Conservation (phyloP, 2,329 filamentous ascomycete genomes). For the Trichoderma cornu-damae region DNA sequence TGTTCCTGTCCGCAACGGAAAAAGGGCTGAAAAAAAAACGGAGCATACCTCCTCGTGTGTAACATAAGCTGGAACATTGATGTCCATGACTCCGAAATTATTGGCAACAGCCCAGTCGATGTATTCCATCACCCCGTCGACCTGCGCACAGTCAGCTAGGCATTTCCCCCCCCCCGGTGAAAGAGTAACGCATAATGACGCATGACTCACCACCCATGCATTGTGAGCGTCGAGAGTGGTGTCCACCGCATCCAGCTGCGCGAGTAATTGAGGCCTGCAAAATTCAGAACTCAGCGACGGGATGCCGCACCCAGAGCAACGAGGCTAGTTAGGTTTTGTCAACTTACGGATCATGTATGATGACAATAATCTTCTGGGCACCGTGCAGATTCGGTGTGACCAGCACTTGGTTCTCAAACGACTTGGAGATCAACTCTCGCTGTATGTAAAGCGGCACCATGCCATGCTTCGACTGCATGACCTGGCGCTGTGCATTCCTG, state of each 20-base stretch:
- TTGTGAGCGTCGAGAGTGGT: slow-evolving; percentile 77
- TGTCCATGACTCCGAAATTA: slow-evolving; percentile 79
- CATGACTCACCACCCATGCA: slow-evolving; percentile 69
- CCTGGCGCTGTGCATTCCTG: slow-evolving; percentile 67
- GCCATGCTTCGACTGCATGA: slow-evolving; percentile 63
- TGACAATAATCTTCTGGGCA: slow-evolving; percentile 66
- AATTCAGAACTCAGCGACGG: slow-evolving; percentile 19
- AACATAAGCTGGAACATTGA: slow-evolving; percentile 80
- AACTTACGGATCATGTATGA: slow-evolving; percentile 84
- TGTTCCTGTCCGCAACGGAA: neutral
- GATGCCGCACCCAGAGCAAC: neutral
- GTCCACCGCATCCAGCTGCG: slow-evolving; percentile 62
- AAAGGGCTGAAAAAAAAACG: neutral
- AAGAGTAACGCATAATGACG: neutral
- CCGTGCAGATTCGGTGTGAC: slow-evolving; percentile 67
- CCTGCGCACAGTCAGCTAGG: slow-evolving; percentile 44
- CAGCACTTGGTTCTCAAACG: slow-evolving; percentile 81
- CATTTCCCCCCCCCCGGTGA: no score
- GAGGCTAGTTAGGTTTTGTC: no score
- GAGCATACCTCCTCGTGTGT: slow-evolving; percentile 53
- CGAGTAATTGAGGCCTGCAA: slow-evolving; percentile 60
- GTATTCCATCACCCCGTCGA: slow-evolving; percentile 75
- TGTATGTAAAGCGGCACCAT: slow-evolving; percentile 81
- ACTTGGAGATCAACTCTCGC: slow-evolving; percentile 63
- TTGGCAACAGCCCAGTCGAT: slow-evolving; percentile 76